Evolutionary conservation across 345 rosid species (phyloP), one percentile per base, ranked within the genome.

Genomic region (Eucalyptus paniculata): DNA sequence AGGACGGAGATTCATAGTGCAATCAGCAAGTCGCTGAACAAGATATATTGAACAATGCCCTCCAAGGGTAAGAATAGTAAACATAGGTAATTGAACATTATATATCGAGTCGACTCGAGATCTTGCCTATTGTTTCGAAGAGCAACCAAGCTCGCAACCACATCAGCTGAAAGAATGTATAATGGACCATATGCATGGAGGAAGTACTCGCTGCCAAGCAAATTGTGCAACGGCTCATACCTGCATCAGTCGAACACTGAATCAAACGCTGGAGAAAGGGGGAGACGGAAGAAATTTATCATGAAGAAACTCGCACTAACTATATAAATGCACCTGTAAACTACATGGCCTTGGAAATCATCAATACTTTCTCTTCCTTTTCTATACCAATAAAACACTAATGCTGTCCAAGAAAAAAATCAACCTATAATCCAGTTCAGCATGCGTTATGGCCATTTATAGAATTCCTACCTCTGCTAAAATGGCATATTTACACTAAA

Each of bases 131-230:
- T 91, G 82, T 94, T 95, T 92, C 93, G 95, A 62, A 97, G 97
- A 90, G 97, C 95, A 87, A 93, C 96, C 94, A 97, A 93, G 93
- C 98, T 94, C 86, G 95, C 92, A 91, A 96, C 99, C 88, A 97
- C 98, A 89, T 97, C 97, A 45, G 95, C 97, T 62, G 98, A 97
- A 88, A 97, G 99, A 89, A 98, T 96, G 90, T 97, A 97, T 85
- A 97, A 91, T 50, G 99, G 99, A 85, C 99, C 99, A 91, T 97
- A 97, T 50, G 99, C 99, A 94, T 97, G 99, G 80, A 96, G 96
- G 92, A 97, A 97, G 92, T 97, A 97, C 92, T 97, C 99, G 34
- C 91, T 93, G 50, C 99, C 99, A 45, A 97, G 94, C 93, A 97
- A 86, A 94, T 92, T 67, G 86, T 94, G 94, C 88, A 94, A 91